Base-by-base conservation (phyloP, 2,329 filamentous ascomycete genomes). In the Fusarium paranaense region DNA sequence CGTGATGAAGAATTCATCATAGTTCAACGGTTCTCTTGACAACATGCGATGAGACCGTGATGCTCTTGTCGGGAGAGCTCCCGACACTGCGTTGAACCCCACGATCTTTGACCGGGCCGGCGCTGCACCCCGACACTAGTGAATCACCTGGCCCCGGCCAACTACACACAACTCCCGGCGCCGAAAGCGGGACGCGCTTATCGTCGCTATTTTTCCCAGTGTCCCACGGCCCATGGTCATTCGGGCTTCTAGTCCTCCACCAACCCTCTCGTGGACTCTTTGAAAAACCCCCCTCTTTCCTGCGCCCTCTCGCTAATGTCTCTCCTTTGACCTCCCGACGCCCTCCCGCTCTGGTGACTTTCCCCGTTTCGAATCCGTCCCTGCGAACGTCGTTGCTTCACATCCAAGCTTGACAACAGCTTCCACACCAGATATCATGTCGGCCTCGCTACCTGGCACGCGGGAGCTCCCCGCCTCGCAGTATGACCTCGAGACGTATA, bases 401-500 rank as follows among this genome's bases (percentile, higher is more conserved):
- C 66, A 47, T 59, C 62, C 45, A 71, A n/a, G 45, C 58, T 38
- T 58, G 33, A 62, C 35, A 32, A 37, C 14, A 64, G 30, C 40
- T 50, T 27, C 27, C 11, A 37, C 35, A 67, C 58, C 14, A 40
- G 61, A 57, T 81, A 67, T 20, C 63, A 93, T 93, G 91, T 93
- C 91, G 66, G 86, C 91, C 68, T 92, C 91, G 27, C 83, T 93
- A 35, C 90, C 90, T 58, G 91, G 91, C 69, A 85, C 85, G 78
- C 93, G 96, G 83, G 95, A 98, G 83, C 89, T 98, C 74, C 97
- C 97, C 71, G 91, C 92, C 66, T 99, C 97, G 64, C 95, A 95
- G 84, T 96, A 97, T 89, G 94, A 99, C 82, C 88, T 99, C 80
- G 90, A 85, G 81, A 98, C 95, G 56, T 99, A 99, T 86, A 97